Conservation (phyloP, 106 monocot genomes). For the Platanthera zijinensis region DNA sequence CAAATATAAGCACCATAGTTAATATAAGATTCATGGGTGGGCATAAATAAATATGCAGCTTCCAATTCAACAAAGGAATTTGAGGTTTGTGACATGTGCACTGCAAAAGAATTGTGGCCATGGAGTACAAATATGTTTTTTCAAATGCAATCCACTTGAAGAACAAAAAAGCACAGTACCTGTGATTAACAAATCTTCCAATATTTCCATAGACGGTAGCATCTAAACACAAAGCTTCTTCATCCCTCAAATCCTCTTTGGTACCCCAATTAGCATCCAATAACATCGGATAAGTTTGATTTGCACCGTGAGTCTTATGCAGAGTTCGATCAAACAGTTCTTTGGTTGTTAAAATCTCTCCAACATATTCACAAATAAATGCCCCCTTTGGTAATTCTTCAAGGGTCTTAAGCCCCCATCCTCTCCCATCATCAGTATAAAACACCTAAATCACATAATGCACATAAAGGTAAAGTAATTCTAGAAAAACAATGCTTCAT, state of each 20-base stretch:
- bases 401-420: conserved; percentile 76
- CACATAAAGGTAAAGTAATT: neutral
- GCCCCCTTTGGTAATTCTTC: conserved; percentile 67
- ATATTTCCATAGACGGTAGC: conserved; percentile 92
- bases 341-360: conserved; percentile 75
- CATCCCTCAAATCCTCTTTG: conserved; percentile 76
- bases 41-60: neutral
- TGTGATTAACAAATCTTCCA: conserved; percentile 88
- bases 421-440: conserved; percentile 55
- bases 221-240: conserved; percentile 94
- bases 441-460: conserved; percentile 48
- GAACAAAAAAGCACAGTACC: conserved; percentile 29
- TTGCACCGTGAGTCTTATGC: conserved; percentile 31
- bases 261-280: conserved; percentile 87
- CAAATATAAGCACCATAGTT: neutral
- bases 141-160: neutral
- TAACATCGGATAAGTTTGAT: conserved; percentile 60
- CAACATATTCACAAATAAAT: conserved; percentile 93
- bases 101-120: neutral
- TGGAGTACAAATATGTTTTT: neutral
- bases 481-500: neutral
- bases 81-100: neutral
- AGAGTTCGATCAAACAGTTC: conserved; percentile 75
- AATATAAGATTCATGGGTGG: neutral
- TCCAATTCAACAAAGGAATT: neutral